Base-by-base conservation (phyloP, 805 yeast genomes). In the Myxozyma neotropica region DNA sequence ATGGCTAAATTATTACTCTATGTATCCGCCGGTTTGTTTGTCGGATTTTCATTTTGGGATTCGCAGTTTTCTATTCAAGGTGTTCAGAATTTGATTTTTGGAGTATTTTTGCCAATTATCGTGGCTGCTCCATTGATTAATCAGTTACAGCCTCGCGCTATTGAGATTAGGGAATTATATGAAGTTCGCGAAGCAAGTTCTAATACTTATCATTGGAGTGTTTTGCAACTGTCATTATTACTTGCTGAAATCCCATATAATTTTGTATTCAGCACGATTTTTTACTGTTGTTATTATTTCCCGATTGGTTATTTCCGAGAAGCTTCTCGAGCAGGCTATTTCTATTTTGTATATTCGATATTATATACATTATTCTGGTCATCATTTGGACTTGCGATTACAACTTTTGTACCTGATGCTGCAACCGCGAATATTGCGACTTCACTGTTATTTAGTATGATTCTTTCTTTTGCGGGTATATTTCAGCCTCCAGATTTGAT, bases 171-270 rank as follows among this genome's bases (percentile, higher is more conserved):
- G 68, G 86, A 83, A 57, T 71, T 86, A 42, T 87, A 74, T 69
- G 92, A 87, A 71, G 88, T 82, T 13, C 79, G 93, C 68, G 93
- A 87, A 69, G 78, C 83, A 21, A 80, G 83, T 59, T 84, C 89
- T 3, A 86, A 86, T 69, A 87, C 88, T 42, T 87, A 83, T 75
- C 87, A 85, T 68, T 87, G 92, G 92, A 76, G 83, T 27, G 72
- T 80, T 42, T 72, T 87, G 72, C 68, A 85, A 49, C 52, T 85
- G 19, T 72, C 86, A 4, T 85, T 84, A 66, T 76, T 76, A 61
- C 42, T 82, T 17, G 78, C 78, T 59, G 93, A 87, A 70, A 66
- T 85, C 21, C 90, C 91, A 1, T 87, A 83, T 73, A 80, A 80
- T 57, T 65, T 78, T 38, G 58, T 80, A 39, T 74, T 77, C 66